A percentile compares a stretch with the other conserved stretches of the same genome.
Evolutionary conservation across 2,329 filamentous ascomycete species (phyloP).

Genomic region (Alternaria atra): DNA sequence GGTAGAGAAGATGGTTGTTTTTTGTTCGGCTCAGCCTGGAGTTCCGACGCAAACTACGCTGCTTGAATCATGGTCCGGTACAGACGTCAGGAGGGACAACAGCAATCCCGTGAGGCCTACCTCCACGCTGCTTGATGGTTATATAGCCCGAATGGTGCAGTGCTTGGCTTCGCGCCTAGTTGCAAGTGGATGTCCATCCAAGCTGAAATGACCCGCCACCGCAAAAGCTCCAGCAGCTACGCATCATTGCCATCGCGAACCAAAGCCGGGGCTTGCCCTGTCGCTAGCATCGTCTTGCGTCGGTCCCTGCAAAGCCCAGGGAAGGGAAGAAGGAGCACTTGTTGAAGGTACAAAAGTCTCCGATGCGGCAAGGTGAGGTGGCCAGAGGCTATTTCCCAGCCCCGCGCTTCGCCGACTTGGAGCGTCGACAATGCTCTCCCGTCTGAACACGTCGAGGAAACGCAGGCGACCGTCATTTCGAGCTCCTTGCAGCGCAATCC

Average conservation of each 20-base stretch:
- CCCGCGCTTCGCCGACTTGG: conserved; percentile 35
- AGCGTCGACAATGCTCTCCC: conserved; percentile 27
- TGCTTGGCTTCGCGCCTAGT: conserved; percentile 37
- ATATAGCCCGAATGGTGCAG: conserved; percentile 15
- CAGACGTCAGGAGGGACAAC: conserved; percentile 1
- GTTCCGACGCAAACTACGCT: conserved; percentile 17
- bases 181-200: conserved; percentile 33
- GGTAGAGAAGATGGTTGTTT: conserved; percentile 19
- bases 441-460: conserved; percentile 27
- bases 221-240: conserved; percentile 33
- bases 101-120: not conserved
- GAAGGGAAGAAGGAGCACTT: conserved; percentile 39
- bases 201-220: conserved; percentile 45
- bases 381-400: conserved; percentile 36
- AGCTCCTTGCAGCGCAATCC: conserved; percentile 38
- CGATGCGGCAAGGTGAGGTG: conserved; percentile 36
- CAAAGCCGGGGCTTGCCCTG: conserved; percentile 31
- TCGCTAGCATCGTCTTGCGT: conserved; percentile 31
- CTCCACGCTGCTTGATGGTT: conserved; percentile 7
- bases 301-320: conserved; percentile 28
- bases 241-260: conserved; percentile 31
- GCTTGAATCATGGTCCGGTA: conserved; percentile 12
- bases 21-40: conserved; percentile 25
- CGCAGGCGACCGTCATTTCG: conserved; percentile 30
- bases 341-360: conserved; percentile 33